phyloP scores from a whole-genome alignment of 2,329 filamentous ascomycete species.

The Cladosporium austrohemisphaericum region DNA sequence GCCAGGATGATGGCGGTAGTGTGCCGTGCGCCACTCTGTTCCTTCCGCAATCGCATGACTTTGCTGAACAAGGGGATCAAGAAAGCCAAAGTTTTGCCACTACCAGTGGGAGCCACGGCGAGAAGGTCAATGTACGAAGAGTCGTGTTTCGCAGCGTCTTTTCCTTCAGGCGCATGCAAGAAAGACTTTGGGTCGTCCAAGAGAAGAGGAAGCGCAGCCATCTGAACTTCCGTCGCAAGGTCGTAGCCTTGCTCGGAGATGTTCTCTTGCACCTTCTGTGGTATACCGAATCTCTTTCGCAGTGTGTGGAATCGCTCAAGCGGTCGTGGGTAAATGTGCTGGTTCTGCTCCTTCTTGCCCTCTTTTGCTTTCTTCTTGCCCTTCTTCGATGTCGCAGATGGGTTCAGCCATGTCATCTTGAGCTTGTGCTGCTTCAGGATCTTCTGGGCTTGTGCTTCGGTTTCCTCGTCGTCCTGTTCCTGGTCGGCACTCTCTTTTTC shows the following conservation, averaged over 20 bases:
- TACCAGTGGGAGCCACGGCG: conserved; percentile 88
- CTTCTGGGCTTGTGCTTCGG: conserved; percentile 1
- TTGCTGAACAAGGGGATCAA: conserved; percentile 80
- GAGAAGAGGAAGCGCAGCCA: conserved; percentile 77
- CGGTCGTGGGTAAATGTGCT: conserved; percentile 72
- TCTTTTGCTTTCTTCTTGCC: conserved; percentile 45
- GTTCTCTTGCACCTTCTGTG: conserved; percentile 70
- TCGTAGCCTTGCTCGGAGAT: conserved; percentile 79
- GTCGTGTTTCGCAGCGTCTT: conserved; percentile 26
- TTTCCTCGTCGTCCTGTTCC: background rate
- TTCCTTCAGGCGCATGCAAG: conserved; percentile 39
- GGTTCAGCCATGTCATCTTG: conserved; percentile 32
- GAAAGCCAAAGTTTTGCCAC: conserved; percentile 93
- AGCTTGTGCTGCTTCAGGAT: conserved; percentile 34
- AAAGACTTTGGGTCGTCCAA: conserved; percentile 51
- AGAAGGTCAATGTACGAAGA: conserved; percentile 65
- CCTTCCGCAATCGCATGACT: conserved; percentile 44
- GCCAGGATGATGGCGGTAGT: conserved; percentile 45
- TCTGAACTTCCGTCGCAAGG: conserved; percentile 88
- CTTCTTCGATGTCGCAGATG: conserved; percentile 34
- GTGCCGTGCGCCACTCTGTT: conserved; percentile 13
- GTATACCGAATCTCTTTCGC: conserved; percentile 66
- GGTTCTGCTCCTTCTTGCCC: conserved; percentile 24
- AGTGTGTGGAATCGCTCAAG: conserved; percentile 74
- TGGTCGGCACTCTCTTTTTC: conserved; percentile 14